Evolutionary conservation across 1,284 basidiomycete genomes (phyloP).

Genomic region (Pseudozyma tsukubaensis): DNA sequence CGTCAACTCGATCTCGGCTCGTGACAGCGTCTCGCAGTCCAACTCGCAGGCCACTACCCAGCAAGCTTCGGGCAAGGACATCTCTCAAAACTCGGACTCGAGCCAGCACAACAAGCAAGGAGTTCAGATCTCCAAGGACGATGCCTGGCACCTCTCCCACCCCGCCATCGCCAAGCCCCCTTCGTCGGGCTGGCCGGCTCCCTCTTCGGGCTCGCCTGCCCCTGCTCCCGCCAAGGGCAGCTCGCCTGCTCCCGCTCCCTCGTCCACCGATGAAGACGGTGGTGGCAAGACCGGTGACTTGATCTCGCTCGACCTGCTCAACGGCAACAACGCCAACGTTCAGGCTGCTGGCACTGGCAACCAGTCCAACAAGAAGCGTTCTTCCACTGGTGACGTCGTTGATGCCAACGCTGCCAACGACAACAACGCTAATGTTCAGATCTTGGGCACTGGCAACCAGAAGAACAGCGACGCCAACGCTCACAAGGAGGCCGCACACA

Average conservation of each 20-base stretch:
- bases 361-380: constrained; percentile 18
- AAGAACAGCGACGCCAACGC: constrained; percentile 16
- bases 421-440: constrained; percentile 23
- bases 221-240: constrained; percentile 3
- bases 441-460: constrained; percentile 31
- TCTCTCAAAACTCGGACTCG: constrained; percentile 17
- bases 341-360: constrained; percentile 26
- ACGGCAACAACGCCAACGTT: constrained; percentile 28
- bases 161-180: constrained; percentile 17
- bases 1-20: constrained; percentile 12
- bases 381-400: constrained; percentile 16
- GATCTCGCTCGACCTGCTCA: constrained; percentile 20
- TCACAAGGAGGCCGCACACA: constrained; percentile 3
- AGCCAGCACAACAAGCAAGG: constrained; percentile 29
- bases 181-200: neutral
- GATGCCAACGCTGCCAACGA: constrained; percentile 18
- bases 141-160: constrained; percentile 15
- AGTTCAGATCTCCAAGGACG: constrained; percentile 20
- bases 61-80: constrained; percentile 25
- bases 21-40: constrained; percentile 18
- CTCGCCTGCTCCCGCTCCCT: constrained; percentile 1
- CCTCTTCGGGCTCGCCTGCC: neutral
- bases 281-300: constrained; percentile 22
- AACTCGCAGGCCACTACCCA: constrained; percentile 24
- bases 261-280: neutral